Base-by-base conservation (phyloP, 305 asterid species). In the Solanum hybrid region DNA sequence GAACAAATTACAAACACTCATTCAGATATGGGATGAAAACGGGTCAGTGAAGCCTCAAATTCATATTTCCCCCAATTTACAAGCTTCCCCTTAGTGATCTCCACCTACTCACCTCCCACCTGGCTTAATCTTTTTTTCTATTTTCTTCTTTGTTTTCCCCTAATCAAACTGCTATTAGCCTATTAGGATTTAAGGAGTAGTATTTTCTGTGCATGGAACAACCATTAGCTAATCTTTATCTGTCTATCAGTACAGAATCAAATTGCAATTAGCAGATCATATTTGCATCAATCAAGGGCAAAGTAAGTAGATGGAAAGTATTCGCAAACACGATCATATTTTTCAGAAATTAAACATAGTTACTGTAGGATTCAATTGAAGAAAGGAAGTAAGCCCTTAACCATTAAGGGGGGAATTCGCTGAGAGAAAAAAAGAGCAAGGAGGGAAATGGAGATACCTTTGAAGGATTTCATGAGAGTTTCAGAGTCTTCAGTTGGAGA, bases 401-500 rank as follows among this genome's bases (percentile, higher is more conserved):
- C 69, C 69, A 18, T 57, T 7, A 51, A 20, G 12, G 26, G 57
- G 9, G 26, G 71, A 61, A 20, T 20, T 34, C 16, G 18, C 80
- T 29, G 24, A 26, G 24, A 88, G 6, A 28, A 24, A 85, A 83
- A 76, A 6, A 8, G 16, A 31, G 83, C 9, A 71, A 75, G 26
- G 31, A 33, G 29, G 26, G 36, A 46, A 80, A 67, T n/a, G 67
- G 35, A 57, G 73, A 64, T 92, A 95, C 99, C 98, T 39, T 90
- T 87, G 90, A 94, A 94, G 88, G 98, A 93, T 18, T 89, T 93
- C 39, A 74, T 89, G 90, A 96, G 95, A 8, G 71, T 92, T 91
- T 93, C 93, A 86, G 94, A 94, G 90, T 96, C 99, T 83, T 92
- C 81, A 34, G 91, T 90, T 35, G 98, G 98, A 88, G 98, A 91